These are phyloP conservation scores for Pyricularia pennisetigena DNA, from an alignment of 2,329 filamentous ascomycete genomes.

Conservation along the genomic window DNA sequence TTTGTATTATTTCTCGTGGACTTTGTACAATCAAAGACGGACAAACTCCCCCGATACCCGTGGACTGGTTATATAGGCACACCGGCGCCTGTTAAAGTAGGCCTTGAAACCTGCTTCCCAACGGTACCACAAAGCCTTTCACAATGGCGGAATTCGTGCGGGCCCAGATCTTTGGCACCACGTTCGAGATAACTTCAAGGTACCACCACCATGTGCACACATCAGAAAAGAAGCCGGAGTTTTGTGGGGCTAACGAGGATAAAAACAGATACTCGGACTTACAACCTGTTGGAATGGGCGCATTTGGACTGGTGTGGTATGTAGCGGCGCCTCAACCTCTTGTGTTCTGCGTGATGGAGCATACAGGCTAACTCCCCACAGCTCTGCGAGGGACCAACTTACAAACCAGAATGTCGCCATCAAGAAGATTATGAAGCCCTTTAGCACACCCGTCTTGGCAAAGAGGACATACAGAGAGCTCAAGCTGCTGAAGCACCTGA, in stretches of 20 bases:
- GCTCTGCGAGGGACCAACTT: slow-evolving; percentile 95
- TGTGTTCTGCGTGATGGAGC: slow-evolving; percentile 10
- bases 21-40: neutral
- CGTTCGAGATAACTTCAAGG: slow-evolving; percentile 99
- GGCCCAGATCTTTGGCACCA: slow-evolving; percentile 98
- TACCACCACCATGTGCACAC: slow-evolving; percentile 29
- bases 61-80: neutral
- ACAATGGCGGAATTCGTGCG: slow-evolving; percentile 98
- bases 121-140: slow-evolving; percentile 16
- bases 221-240: neutral
- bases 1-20: neutral
- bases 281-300: slow-evolving; percentile 97
- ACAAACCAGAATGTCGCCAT: slow-evolving; percentile 94
- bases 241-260: neutral
- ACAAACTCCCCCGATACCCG: neutral
- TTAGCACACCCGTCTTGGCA: slow-evolving; percentile 96
- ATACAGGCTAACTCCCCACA: slow-evolving; percentile 24
- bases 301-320: slow-evolving; percentile 96
- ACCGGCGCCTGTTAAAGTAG: neutral
- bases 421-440: slow-evolving; percentile 99
- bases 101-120: neutral
- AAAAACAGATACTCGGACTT: slow-evolving; percentile 82
- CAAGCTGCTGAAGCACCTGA: slow-evolving; percentile 92
- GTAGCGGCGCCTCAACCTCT: slow-evolving; percentile 15
- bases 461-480: slow-evolving; percentile 97